Conservation (phyloP, 78 protist species). For the Ministeria vibrans region DNA sequence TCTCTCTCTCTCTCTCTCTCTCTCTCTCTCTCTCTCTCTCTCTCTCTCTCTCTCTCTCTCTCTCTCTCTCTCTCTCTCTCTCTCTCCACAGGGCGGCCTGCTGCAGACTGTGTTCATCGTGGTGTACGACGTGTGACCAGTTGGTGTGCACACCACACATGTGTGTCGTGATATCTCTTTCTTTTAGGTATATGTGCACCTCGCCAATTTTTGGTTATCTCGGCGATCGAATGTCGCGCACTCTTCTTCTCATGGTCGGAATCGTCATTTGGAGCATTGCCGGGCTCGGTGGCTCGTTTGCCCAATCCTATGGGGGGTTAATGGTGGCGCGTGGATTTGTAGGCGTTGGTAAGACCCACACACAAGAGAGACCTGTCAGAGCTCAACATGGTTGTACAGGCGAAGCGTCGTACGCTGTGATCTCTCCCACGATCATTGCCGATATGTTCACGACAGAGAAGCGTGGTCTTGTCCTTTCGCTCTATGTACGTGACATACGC, state of each 20-base stretch:
- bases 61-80: slow-evolving; percentile 10
- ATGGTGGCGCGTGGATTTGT: background rate
- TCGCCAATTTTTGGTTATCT: slow-evolving; percentile 1
- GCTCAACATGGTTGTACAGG: too few relatives aligned
- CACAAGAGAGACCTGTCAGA: too few relatives aligned
- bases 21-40: slow-evolving; percentile 10
- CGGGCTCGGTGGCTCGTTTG: background rate
- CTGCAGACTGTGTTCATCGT: background rate
- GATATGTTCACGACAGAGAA: background rate
- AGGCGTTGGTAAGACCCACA: too few relatives aligned
- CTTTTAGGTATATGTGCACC: background rate
- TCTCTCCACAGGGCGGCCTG: background rate
- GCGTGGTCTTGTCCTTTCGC: background rate
- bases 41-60: slow-evolving; percentile 8
- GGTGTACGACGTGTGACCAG: too few relatives aligned
- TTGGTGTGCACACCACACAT: too few relatives aligned
- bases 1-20: slow-evolving; percentile 12
- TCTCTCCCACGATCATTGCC: slow-evolving; percentile 5
- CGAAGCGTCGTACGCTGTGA: background rate
- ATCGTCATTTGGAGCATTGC: background rate
- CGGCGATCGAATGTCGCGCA: background rate
- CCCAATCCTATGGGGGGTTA: background rate
- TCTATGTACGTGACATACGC: background rate
- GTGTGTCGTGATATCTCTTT: too few relatives aligned
- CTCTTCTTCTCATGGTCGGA: background rate